Evolutionary conservation across 257 asterid species (phyloP), one percentile per base, ranked within the genome.

Genomic region (Schizonepeta tenuifolia): DNA sequence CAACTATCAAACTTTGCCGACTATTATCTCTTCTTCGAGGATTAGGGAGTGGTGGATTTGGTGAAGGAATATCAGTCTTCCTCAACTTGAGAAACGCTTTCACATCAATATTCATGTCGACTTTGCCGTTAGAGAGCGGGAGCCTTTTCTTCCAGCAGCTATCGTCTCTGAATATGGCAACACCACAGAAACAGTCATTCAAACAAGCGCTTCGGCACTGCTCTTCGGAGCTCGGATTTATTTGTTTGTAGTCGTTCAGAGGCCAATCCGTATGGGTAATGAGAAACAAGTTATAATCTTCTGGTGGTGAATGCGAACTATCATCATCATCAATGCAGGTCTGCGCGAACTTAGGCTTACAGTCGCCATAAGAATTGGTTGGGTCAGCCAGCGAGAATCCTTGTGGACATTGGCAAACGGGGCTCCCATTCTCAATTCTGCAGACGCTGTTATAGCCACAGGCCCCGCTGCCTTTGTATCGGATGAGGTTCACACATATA

Each of bases 101-200:
- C 9, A 70, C 10, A 1, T 17, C 36, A 5, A 75, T 60, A 46
- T 22, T 2, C 0, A 12, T 9, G 56, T 84, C 87, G 2, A 64
- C 15, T 72, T 77, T 75, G 54, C 96, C 95, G 67, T 91, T 87
- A 5, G 95, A 86, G 35, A 89, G 78, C 3, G 96, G 96, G 20
- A 84, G 71, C 79, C 56, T 84, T 87, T 91, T 91, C 82, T 87
- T 89, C 95, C 96, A 89, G 60, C 97, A 91, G 73, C 62, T 79
- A 6, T 62, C 55, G 24, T 0, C 1, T 54, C 86, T 77, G 75
- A 35, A 77, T 50, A 89, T 73, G 0, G 90, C 66, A 18, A 66
- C 93, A 21, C 67, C 80, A n/a, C 96, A 89, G 18, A 91, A 63
- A 73, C 91, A 86, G 69, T 89, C 97, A 2, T 36, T 41, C 70